These are phyloP conservation scores for Lyophyllum semitale DNA, from an alignment of 768 basidiomycete species.

Conservation along the genomic window DNA sequence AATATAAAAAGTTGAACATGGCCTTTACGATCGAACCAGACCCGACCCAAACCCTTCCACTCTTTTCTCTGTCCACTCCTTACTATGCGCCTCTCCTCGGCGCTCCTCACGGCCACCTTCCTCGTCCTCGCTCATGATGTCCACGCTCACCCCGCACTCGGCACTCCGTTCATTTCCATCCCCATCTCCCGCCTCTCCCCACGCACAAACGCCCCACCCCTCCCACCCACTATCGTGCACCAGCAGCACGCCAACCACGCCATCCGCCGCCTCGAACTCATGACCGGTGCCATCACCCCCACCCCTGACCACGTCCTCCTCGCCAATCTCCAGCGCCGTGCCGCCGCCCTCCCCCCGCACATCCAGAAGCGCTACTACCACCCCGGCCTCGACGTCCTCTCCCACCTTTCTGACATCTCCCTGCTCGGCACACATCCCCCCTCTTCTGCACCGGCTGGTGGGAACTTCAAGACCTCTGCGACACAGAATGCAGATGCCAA, in stretches of 20 bases:
- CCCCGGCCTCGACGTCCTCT: conserved; percentile 3
- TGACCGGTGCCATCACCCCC: conserved; percentile 46
- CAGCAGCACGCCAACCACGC: conserved; percentile 64
- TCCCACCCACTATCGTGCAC: conserved; percentile 30
- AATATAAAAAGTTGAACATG: not conserved
- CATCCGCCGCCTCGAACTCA: conserved; percentile 53
- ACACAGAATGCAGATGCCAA: conserved; percentile 17
- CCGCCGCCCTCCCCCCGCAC: conserved; percentile 33
- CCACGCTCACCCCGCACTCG: conserved; percentile 7
- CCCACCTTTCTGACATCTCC: conserved; percentile 1
- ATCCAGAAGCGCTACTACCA: conserved; percentile 19
- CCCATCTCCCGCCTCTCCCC: conserved; percentile 14
- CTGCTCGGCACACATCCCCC: not conserved
- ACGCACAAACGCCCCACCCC: not conserved
- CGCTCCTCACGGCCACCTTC: conserved; percentile 4
- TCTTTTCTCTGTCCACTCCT: not conserved
- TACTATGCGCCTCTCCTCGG: conserved; percentile 15
- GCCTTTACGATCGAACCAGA: not conserved
- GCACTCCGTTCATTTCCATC: conserved; percentile 19
- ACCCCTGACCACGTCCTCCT: conserved; percentile 38
- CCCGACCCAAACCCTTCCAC: not conserved
- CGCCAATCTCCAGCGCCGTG: conserved; percentile 39
- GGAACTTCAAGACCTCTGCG: conserved; percentile 16
- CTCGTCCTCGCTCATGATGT: not conserved
- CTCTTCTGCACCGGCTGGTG: not conserved